A percentile compares a stretch with the other conserved stretches of the same genome.
Conservation (phyloP, 1,284 basidiomycete species). For the Schizopora paradoxa region DNA sequence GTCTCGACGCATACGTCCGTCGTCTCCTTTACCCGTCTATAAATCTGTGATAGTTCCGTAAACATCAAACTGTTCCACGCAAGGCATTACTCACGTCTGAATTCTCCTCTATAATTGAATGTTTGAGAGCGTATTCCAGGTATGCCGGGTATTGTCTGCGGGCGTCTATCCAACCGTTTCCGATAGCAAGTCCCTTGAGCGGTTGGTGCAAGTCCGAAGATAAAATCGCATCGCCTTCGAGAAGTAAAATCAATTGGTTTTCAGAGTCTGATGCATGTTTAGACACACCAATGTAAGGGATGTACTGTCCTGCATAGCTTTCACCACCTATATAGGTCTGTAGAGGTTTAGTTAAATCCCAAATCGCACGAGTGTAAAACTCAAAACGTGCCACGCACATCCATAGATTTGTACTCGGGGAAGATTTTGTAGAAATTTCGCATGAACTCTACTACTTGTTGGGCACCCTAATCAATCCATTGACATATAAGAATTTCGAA, state of each 20-base stretch:
- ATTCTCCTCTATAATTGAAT: conserved; percentile 71
- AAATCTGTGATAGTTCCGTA: conserved; percentile 37
- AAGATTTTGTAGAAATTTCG: conserved; percentile 86
- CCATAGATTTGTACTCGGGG: conserved; percentile 79
- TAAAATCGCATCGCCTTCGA: conserved; percentile 73
- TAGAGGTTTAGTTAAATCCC: conserved; percentile 11
- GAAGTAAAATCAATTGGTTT: conserved; percentile 1
- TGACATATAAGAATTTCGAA: conserved; percentile 3
- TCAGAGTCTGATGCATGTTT: conserved; percentile 16
- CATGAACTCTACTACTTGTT: conserved; percentile 82
- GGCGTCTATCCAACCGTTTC: conserved; percentile 97
- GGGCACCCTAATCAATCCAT: conserved; percentile 50
- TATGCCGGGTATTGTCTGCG: conserved; percentile 87
- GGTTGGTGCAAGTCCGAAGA: conserved; percentile 53
- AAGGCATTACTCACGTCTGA: conserved; percentile 48
- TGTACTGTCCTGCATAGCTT: conserved; percentile 98
- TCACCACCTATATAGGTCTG: conserved; percentile 92
- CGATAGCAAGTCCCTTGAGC: conserved; percentile 84
- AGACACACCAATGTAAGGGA: conserved; percentile 83
- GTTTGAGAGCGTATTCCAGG: conserved; percentile 80
- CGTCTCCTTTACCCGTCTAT: conserved; percentile 55
- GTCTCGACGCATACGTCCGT: conserved; percentile 61
- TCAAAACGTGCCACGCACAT: conserved; percentile 51
- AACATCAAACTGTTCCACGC: conserved; percentile 5
- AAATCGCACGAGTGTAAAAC: conserved; percentile 14